Conservation (phyloP, 2,329 filamentous ascomycete genomes). For the Fusarium odoratissimum region DNA sequence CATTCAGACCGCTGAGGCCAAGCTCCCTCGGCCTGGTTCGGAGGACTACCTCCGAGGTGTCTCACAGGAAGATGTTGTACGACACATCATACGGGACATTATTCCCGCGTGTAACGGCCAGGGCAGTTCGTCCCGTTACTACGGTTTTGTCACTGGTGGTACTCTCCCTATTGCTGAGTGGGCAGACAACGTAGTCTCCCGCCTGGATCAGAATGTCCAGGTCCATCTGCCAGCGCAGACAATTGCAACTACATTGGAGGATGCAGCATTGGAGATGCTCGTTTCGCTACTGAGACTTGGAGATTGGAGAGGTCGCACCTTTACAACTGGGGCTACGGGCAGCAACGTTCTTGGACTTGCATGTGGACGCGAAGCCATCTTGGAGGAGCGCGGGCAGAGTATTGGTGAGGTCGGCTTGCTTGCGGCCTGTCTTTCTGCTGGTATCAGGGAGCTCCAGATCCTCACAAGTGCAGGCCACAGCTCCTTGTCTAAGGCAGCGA, state of each 20-base stretch:
- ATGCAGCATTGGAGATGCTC: conserved; percentile 76
- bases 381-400: conserved; percentile 54
- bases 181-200: conserved; percentile 85
- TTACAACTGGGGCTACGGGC: conserved; percentile 74
- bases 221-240: conserved; percentile 84
- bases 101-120: conserved; percentile 73
- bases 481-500: conserved; percentile 84
- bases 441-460: conserved; percentile 76
- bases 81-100: conserved; percentile 60
- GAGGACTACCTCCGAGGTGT: conserved; percentile 49
- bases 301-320: conserved; percentile 66
- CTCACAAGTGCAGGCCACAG: conserved; percentile 87
- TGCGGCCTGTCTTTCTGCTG: conserved; percentile 71
- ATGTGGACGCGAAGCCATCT: conserved; percentile 71
- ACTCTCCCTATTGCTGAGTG: conserved; percentile 81
- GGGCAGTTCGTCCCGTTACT: conserved; percentile 76
- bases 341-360: conserved; percentile 84
- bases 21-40: conserved; percentile 52
- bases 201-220: conserved; percentile 84
- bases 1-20: conserved; percentile 53
- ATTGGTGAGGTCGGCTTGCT: conserved; percentile 79
- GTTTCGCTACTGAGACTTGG: conserved; percentile 73
- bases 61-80: conserved; percentile 45
- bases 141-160: conserved; percentile 90
- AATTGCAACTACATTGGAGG: conserved; percentile 81